Evolutionary conservation across 2,329 filamentous ascomycete genomes (phyloP).

Genomic region (Colletotrichum neosansevieriae): DNA sequence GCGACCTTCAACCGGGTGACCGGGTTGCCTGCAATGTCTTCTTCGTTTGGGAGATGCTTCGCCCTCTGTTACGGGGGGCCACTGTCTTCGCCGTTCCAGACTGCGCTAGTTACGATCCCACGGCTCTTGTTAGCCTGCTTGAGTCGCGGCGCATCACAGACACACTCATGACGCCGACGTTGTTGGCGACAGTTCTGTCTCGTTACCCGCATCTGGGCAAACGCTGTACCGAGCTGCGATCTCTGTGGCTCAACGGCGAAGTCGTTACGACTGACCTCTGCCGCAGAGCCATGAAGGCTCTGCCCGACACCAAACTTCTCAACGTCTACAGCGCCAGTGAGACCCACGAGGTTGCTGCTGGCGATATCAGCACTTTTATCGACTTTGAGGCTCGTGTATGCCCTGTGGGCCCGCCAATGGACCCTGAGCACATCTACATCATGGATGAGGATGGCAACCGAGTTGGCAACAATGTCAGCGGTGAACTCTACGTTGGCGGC

Average conservation of each 20-base stretch:
- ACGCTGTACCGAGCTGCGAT: conserved; percentile 74
- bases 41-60: conserved; percentile 87
- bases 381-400: conserved; percentile 74
- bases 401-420: conserved; percentile 78
- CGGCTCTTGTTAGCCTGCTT: conserved; percentile 78
- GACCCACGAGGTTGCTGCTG: conserved; percentile 83
- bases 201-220: conserved; percentile 74
- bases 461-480: conserved; percentile 71
- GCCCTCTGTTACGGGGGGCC: conserved; percentile 80
- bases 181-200: conserved; percentile 79
- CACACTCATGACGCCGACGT: conserved; percentile 85
- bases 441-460: conserved; percentile 76
- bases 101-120: conserved; percentile 81
- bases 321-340: conserved; percentile 88
- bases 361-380: conserved; percentile 78
- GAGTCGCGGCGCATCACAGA: conserved; percentile 76
- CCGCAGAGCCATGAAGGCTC: conserved; percentile 73
- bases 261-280: conserved; percentile 84
- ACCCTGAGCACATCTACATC: conserved; percentile 78
- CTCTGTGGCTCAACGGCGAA: conserved; percentile 85
- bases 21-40: conserved; percentile 90
- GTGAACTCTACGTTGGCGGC: conserved; percentile 84
- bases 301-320: conserved; percentile 77
- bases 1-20: conserved; percentile 77
- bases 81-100: conserved; percentile 82